Evolutionary conservation across 2,329 filamentous ascomycete species (phyloP).

Genomic region (Graphilbum sp.): DNA sequence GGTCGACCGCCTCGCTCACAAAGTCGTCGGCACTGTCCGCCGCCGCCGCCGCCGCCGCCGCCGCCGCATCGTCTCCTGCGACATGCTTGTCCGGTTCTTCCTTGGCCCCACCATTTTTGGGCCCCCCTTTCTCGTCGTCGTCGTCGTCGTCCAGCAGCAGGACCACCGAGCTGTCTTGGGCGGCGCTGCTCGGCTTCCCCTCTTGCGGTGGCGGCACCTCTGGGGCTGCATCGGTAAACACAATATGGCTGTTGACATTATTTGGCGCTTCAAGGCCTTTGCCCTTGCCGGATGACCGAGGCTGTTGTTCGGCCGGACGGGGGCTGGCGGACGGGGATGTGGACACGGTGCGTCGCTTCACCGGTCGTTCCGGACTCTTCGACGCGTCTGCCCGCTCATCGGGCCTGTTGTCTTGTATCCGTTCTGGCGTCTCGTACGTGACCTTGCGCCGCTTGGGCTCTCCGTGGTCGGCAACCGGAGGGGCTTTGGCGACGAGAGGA

Average conservation of each 20-base stretch:
- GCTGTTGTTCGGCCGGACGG: not conserved
- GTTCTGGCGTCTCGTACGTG: conserved; percentile 2
- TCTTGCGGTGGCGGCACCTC: not conserved
- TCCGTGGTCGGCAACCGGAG: not conserved
- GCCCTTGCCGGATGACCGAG: conserved; percentile 2
- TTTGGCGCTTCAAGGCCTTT: conserved; percentile 4
- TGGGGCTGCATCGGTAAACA: not conserved
- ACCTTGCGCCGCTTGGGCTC: conserved; percentile 7
- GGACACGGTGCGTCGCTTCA: not conserved
- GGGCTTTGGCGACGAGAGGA: conserved; percentile 3
- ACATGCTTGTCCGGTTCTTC: not conserved
- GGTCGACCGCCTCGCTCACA: conserved; percentile 6
- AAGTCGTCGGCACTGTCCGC: conserved; percentile 2
- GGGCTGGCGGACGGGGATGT: not conserved
- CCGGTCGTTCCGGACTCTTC: no score
- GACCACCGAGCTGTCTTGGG: conserved; percentile 1
- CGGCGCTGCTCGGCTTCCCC: not conserved
- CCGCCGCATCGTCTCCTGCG: not conserved
- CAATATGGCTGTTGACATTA: conserved; percentile 1
- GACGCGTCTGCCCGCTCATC: no score
- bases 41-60: not conserved
- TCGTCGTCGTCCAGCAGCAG: conserved; percentile 4
- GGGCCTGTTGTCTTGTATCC: not conserved
- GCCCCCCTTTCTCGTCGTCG: no score
- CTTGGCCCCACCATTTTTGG: no score